These are phyloP conservation scores for Juglanconis sp. DNA, from an alignment of 2,329 filamentous ascomycete genomes.

Conservation along the genomic window DNA sequence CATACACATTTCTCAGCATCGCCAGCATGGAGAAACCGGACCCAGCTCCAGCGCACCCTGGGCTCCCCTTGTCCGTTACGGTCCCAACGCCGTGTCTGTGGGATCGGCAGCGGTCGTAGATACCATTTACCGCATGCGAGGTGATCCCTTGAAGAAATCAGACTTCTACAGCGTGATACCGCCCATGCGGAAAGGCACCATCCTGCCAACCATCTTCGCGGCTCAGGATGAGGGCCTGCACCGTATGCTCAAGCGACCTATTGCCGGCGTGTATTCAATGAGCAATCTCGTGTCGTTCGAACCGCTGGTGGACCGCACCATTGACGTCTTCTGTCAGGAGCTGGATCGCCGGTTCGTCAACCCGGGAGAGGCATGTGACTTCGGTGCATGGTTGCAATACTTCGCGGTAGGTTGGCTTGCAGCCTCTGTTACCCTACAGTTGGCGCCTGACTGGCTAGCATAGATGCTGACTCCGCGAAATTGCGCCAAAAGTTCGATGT, in stretches of 20 bases:
- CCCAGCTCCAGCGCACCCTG: too few relatives aligned
- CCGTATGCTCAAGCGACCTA: conserved; percentile 19
- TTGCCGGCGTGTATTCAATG: conserved; percentile 24
- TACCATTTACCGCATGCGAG: neutral
- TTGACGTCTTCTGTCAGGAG: conserved; percentile 5
- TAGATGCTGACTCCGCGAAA: neutral
- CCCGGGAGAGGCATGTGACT: neutral
- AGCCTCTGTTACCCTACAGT: neutral
- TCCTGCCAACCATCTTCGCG: conserved; percentile 23
- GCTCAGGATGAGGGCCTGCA: conserved; percentile 24
- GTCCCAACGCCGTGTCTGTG: neutral
- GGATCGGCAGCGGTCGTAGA: neutral
- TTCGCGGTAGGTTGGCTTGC: neutral
- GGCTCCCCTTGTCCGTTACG: neutral
- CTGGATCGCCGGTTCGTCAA: conserved; percentile 2
- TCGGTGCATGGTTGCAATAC: conserved; percentile 6
- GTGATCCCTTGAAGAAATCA: conserved; percentile 10
- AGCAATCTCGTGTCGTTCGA: conserved; percentile 24
- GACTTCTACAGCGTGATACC: conserved; percentile 23
- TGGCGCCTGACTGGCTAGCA: neutral
- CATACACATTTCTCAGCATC: too few relatives aligned
- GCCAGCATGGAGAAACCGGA: too few relatives aligned
- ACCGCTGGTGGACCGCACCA: conserved; percentile 22
- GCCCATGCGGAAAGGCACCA: conserved; percentile 19
- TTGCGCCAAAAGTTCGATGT: neutral